Base-by-base conservation (phyloP, 2,329 filamentous ascomycete species). In the Davidsoniella virescens region DNA sequence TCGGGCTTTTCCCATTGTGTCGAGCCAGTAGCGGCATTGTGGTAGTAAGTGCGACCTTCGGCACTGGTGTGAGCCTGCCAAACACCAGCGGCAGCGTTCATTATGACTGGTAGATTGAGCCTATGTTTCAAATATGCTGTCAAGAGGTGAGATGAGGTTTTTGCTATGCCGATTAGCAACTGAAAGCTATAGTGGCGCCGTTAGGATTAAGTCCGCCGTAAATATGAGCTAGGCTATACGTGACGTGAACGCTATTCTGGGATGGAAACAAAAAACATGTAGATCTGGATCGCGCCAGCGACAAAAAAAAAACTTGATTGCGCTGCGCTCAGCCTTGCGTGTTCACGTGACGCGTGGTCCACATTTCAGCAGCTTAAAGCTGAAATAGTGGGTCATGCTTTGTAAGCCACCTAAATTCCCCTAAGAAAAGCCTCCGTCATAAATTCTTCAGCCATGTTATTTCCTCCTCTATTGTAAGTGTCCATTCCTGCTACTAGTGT, bases 1-100 rank as follows among this genome's bases (percentile, higher is more conserved):
- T 84, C 76, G 3, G 92, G 93, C 68, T 95, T 96, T 39, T 80
- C 82, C 92, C 92, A 98, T 75, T 88, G 83, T 29, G 92, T 96
- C 55, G 75, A 77, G 62, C 93, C 93, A 14, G 87, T 94, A 54
- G 78, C 67, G 10, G 79, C 68, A 63, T 98, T 94, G 71, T 88
- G 94, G 64, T 93, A 98, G 65, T 98, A 98, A 44, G 79, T 72
- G 57, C 85, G 79, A 56, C 88, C 90, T 60, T 94, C 87, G 2
- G 80, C 69, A 57, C 82, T 85, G 58, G 80, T 82, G 57, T 85
- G 81, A 64, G 92, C 84, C 64, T 85, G 80, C 88, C 88, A 95
- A 41, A 75, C 23, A 44, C 48, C 45, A 42, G 52, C 29, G 16
- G 43, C 39, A 33, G 44, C 33, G 38, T 40, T 53, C 51, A 53